These are phyloP conservation scores for Tylopilus sp. DNA, from an alignment of 768 basidiomycete species.

Conservation along the genomic window DNA sequence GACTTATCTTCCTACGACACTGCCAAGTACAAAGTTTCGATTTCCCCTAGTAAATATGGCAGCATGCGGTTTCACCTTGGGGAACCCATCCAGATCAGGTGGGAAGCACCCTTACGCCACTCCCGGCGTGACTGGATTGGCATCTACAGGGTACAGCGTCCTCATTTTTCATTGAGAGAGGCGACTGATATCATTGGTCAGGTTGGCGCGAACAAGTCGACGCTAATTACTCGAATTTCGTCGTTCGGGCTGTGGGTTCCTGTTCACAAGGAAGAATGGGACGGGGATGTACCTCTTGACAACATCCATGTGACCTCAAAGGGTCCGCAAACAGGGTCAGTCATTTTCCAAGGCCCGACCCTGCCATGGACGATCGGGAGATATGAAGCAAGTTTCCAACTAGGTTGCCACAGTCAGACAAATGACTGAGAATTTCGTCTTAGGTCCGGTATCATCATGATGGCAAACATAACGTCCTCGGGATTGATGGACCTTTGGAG, in stretches of 20 bases:
- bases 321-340: conserved; percentile 51
- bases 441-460: conserved; percentile 93
- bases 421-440: conserved; percentile 2
- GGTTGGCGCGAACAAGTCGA: conserved; percentile 87
- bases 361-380: conserved; percentile 83
- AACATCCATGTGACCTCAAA: conserved; percentile 34
- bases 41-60: conserved; percentile 51
- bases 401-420: not conserved
- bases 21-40: conserved; percentile 69
- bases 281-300: conserved; percentile 73
- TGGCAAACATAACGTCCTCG: conserved; percentile 96
- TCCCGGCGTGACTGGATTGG: conserved; percentile 97
- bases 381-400: conserved; percentile 60
- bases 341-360: conserved; percentile 73
- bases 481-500: conserved; percentile 79
- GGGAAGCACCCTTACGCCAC: conserved; percentile 84
- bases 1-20: conserved; percentile 80
- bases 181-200: conserved; percentile 27
- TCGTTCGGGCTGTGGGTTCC: conserved; percentile 92
- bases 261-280: conserved; percentile 89
- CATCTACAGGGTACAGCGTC: conserved; percentile 64
- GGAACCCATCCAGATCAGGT: conserved; percentile 80
- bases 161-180: not conserved
- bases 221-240: conserved; percentile 76
- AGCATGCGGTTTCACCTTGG: conserved; percentile 78